Percentiles rank a stretch among this genome's conserved stretches.
Conservation (phyloP, 768 basidiomycete genomes). For the Boletus subcaerulescens region DNA sequence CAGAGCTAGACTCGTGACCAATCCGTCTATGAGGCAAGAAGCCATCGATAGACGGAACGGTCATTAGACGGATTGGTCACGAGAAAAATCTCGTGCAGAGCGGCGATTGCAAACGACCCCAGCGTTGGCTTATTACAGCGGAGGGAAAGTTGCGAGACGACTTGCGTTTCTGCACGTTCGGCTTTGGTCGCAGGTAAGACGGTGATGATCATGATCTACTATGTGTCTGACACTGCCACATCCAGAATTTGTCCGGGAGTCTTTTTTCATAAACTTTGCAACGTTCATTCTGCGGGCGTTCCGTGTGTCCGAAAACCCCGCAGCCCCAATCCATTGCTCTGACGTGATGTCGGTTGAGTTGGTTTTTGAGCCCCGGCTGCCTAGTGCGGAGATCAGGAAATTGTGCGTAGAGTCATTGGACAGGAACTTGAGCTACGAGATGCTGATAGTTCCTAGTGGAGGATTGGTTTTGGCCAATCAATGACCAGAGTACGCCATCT, state of each 20-base stretch:
- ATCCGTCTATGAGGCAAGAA: too few relatives aligned
- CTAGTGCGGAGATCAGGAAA: background rate
- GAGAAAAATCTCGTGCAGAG: too few relatives aligned
- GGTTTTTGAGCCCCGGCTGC: conserved; percentile 8
- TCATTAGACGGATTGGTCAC: too few relatives aligned
- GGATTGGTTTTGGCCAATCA: too few relatives aligned
- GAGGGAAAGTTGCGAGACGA: conserved; percentile 5
- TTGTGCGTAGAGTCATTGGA: conserved; percentile 4
- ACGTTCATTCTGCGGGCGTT: conserved; percentile 64
- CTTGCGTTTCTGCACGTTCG: conserved; percentile 7
- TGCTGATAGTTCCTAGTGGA: too few relatives aligned
- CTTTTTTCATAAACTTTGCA: conserved; percentile 61
- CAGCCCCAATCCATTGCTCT: conserved; percentile 59
- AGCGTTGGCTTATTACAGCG: conserved; percentile 3
- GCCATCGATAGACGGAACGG: too few relatives aligned
- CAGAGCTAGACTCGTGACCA: too few relatives aligned
- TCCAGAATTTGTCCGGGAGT: conserved; percentile 28
- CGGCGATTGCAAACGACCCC: too few relatives aligned
- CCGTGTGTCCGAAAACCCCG: conserved; percentile 44
- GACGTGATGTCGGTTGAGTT: conserved; percentile 20
- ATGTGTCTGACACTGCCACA: too few relatives aligned
- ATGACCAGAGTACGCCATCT: too few relatives aligned
- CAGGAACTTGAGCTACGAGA: background rate
- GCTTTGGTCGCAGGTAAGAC: conserved; percentile 12
- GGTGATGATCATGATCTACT: background rate